A percentile compares a stretch with the other conserved stretches of the same genome.
Evolutionary conservation across 2,329 filamentous ascomycete species (phyloP).

Genomic region (Diplodia corticola): DNA sequence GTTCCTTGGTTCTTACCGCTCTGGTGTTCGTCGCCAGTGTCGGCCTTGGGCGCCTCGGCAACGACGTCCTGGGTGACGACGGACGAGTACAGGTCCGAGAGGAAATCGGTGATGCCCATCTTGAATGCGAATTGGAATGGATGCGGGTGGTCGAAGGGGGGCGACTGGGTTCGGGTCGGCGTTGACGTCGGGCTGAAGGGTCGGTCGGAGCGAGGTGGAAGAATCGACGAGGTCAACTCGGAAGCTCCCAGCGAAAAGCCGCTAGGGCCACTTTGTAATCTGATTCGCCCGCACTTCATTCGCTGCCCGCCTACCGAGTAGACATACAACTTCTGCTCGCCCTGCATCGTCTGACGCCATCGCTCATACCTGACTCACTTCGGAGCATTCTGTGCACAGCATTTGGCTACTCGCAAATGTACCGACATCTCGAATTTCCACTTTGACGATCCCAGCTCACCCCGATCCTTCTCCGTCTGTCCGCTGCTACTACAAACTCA

Average conservation of each 20-base stretch:
- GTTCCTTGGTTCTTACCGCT: conserved; percentile 40
- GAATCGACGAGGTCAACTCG: conserved; percentile 22
- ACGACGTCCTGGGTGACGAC: conserved; percentile 53
- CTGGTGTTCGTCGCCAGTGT: conserved; percentile 30
- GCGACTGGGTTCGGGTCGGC: background rate
- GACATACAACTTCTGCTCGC: background rate
- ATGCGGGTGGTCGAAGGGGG: background rate
- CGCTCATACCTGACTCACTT: background rate
- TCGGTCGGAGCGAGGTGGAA: conserved; percentile 21
- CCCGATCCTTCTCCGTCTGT: background rate
- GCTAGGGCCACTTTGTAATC: conserved; percentile 22
- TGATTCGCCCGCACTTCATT: conserved; percentile 20
- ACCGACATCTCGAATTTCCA: background rate
- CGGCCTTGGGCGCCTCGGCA: conserved; percentile 48
- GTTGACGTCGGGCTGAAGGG: conserved; percentile 19
- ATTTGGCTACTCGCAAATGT: background rate
- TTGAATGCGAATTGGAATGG: conserved; percentile 13
- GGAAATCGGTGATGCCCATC: conserved; percentile 66
- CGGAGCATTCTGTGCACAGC: background rate
- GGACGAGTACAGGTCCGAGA: conserved; percentile 65
- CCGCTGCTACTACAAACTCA: background rate
- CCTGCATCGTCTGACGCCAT: background rate
- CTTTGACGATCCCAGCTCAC: background rate
- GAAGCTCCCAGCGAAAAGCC: conserved; percentile 12
- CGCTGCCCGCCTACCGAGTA: conserved; percentile 8